Evolutionary conservation across 2,329 filamentous ascomycete species (phyloP), one percentile per base, ranked within the genome.

Genomic region (Rhinocladiella mackenziei): DNA sequence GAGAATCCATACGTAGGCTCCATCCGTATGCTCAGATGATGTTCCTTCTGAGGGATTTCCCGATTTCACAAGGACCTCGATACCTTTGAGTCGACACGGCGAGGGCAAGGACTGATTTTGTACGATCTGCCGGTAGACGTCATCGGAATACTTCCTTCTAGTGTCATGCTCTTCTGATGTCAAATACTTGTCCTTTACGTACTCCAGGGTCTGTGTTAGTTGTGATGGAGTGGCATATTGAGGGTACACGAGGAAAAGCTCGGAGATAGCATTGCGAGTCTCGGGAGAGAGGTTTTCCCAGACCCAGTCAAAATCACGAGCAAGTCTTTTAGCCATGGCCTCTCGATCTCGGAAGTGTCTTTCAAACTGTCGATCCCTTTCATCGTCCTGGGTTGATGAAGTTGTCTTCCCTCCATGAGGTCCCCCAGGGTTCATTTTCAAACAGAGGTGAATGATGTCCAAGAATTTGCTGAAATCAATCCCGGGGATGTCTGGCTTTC

Each of bases 271-370:
- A 25, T 33, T 32, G 10, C 39, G 42, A 29, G 31, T 38, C 3
- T 19, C 11, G 9, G 14, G 15, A n/a, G 43, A 14, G 15, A 53
- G 40, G 8, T 32, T 23, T 13, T 50, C 43, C 35, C 43, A 45
- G 10, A 50, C n/a, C 13, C 3, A 22, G 11, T 42, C 18, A 17
- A 53, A 35, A 22, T 50, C 50, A 17, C 40, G 35, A 33, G 35
- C 39, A 10, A 53, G 26, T 18, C 20, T 47, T 30, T 31, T 47
- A 11, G 40, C 36, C 39, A 49, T 18, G 2, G 40, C 23, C 18
- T 53, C 46, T 37, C 46, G 35, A 9, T 53, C 46, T 32, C 43
- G 35, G 18, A 43, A 50, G 23, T 46, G 46, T 15, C 43, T 38
- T 23, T 50, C 50, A 17, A 42, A 47, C 22, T 33, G 31, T 18